Conservation (phyloP, 106 monocot genomes). For the Apostasia ramifera region DNA sequence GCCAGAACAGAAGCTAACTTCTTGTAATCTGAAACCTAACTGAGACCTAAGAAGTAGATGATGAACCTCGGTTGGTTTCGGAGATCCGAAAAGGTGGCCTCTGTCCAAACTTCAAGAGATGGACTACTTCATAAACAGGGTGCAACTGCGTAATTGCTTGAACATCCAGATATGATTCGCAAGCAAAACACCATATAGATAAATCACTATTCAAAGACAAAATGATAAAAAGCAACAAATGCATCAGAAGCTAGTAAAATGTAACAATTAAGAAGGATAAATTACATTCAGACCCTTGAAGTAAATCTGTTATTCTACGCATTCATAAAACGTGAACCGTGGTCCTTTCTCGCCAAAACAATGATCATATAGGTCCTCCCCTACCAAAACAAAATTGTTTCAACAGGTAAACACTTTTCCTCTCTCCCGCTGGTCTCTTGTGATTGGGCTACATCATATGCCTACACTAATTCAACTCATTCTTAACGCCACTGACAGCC, state of each 20-base stretch:
- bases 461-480: too few species aligned
- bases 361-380: too few species aligned
- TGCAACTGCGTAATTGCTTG: constrained; percentile 57
- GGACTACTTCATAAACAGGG: constrained; percentile 75
- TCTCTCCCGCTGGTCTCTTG: too few species aligned
- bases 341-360: too few species aligned
- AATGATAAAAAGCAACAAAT: not conserved
- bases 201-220: constrained; percentile 51
- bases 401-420: too few species aligned
- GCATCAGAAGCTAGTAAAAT: not conserved
- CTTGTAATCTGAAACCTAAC: not conserved
- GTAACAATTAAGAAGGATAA: not conserved
- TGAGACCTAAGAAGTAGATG: not conserved
- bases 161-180: constrained; percentile 83
- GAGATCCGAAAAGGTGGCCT: constrained; percentile 43
- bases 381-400: too few species aligned
- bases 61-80: constrained; percentile 6
- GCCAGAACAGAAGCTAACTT: too few species aligned
- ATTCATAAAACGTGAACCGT: not conserved
- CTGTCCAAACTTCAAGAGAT: constrained; percentile 78
- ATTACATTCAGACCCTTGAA: not conserved
- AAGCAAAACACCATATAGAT: constrained; percentile 89
- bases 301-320: not conserved
- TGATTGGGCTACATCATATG: too few species aligned
- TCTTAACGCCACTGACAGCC: too few species aligned